A percentile compares a stretch with the other conserved stretches of the same genome.
Conservation (phyloP, 176 grass and related monocot species). For the Avena insularis region DNA sequence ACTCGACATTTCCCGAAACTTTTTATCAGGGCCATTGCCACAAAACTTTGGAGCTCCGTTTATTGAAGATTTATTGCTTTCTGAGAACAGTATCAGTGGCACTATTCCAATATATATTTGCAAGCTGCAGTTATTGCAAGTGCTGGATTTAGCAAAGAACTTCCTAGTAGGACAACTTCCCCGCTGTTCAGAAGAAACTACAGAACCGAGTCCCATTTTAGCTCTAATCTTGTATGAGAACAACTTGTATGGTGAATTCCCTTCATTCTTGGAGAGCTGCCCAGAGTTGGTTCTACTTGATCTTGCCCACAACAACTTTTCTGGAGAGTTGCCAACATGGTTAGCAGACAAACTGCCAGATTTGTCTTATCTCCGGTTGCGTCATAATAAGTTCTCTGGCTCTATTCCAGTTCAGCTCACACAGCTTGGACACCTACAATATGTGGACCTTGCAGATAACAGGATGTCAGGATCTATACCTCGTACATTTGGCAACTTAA, state of each 20-base stretch:
- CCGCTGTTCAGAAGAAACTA: neutral
- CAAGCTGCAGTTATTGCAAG: neutral
- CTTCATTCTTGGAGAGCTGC: neutral
- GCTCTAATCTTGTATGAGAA: neutral
- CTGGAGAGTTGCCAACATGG: neutral
- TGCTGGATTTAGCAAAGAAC: constrained; percentile 20
- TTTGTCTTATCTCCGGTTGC: neutral
- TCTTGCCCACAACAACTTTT: neutral
- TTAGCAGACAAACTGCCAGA: neutral
- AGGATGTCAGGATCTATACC: neutral
- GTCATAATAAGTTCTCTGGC: neutral
- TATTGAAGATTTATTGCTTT: neutral
- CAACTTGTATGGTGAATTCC: neutral
- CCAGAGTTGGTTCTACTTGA: neutral
- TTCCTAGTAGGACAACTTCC: neutral
- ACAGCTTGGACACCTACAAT: neutral
- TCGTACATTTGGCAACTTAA: neutral
- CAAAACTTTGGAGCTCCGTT: neutral
- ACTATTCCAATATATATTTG: neutral
- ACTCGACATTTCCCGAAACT: neutral
- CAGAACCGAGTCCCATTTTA: neutral
- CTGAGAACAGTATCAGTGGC: neutral
- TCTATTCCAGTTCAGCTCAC: constrained; percentile 9
- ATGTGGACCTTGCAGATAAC: neutral
- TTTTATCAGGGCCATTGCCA: constrained; percentile 2